Percentiles rank a stretch among this genome's conserved stretches.
Evolutionary conservation across 495 filamentous ascomycete species (phyloP).

Genomic region (Daldinia vernicosa): DNA sequence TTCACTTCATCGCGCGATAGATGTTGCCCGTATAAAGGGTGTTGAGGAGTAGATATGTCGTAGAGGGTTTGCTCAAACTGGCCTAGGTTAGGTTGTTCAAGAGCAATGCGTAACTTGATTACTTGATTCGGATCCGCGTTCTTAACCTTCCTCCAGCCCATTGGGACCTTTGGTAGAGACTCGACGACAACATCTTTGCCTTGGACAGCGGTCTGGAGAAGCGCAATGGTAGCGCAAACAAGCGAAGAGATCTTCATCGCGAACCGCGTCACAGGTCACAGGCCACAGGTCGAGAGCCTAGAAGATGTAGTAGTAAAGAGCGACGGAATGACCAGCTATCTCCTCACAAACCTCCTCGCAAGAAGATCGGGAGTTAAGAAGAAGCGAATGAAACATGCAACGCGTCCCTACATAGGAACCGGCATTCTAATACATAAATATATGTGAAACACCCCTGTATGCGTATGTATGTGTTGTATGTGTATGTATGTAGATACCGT

Average conservation of each 20-base stretch:
- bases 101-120: constrained; percentile 63
- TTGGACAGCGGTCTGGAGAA: constrained; percentile 34
- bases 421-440: constrained; percentile 24
- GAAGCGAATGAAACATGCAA: constrained; percentile 1
- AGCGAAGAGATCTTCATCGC: constrained; percentile 39
- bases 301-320: not conserved
- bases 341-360: not conserved
- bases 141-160: constrained; percentile 58
- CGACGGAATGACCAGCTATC: constrained; percentile 5
- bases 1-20: constrained; percentile 66
- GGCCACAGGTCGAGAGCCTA: not conserved
- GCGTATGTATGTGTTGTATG: not conserved
- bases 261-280: not conserved
- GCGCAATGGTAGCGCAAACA: constrained; percentile 36
- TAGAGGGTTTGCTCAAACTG: constrained; percentile 68
- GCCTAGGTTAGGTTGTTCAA: constrained; percentile 60
- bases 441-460: constrained; percentile 23
- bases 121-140: constrained; percentile 48
- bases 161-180: constrained; percentile 51
- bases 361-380: constrained; percentile 7
- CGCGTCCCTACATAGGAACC: not conserved
- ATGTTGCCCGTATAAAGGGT: constrained; percentile 69
- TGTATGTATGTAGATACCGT: not conserved
- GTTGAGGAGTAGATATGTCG: constrained; percentile 69
- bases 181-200: constrained; percentile 56